Evolutionary conservation across 352 stramenopile genomes (phyloP).

Genomic region (Globisporangium irregulare): DNA sequence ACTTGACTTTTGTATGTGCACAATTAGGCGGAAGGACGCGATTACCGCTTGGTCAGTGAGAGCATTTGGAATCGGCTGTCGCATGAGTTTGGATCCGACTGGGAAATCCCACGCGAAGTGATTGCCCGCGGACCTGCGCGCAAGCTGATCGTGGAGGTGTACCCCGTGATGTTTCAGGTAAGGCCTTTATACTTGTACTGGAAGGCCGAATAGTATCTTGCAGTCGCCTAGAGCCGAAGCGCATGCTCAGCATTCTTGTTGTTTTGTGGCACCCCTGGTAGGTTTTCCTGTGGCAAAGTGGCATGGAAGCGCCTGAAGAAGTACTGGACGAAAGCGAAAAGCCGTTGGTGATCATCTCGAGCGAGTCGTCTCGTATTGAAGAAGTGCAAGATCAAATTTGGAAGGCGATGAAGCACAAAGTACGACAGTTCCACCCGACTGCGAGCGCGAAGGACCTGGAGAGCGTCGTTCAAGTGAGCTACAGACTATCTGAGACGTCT

Average conservation of each 20-base stretch:
- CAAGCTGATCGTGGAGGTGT: constrained; percentile 61
- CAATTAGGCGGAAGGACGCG: constrained; percentile 46
- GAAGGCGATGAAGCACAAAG: constrained; percentile 24
- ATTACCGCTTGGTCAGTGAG: constrained; percentile 71
- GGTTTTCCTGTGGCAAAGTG: constrained; percentile 40
- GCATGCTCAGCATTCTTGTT: constrained; percentile 1
- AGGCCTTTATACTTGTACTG: neutral
- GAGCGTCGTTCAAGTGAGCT: constrained; percentile 46
- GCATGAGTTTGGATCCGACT: constrained; percentile 64
- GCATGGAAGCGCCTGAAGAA: constrained; percentile 25
- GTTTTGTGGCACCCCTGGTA: constrained; percentile 10
- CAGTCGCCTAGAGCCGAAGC: neutral
- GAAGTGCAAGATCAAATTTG: constrained; percentile 50
- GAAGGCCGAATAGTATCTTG: neutral
- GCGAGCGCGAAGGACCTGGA: constrained; percentile 29
- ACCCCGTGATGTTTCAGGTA: constrained; percentile 68
- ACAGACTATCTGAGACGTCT: constrained; percentile 31
- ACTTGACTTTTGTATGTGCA: neutral
- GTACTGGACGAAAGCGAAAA: constrained; percentile 28
- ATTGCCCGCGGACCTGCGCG: constrained; percentile 35
- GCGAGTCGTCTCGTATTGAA: constrained; percentile 31
- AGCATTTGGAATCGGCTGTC: constrained; percentile 66
- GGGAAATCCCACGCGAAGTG: constrained; percentile 64
- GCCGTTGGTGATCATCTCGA: constrained; percentile 42
- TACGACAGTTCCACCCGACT: constrained; percentile 39